Conservation (phyloP, 1,139 yeast species). For the Ogataea hybrid region DNA sequence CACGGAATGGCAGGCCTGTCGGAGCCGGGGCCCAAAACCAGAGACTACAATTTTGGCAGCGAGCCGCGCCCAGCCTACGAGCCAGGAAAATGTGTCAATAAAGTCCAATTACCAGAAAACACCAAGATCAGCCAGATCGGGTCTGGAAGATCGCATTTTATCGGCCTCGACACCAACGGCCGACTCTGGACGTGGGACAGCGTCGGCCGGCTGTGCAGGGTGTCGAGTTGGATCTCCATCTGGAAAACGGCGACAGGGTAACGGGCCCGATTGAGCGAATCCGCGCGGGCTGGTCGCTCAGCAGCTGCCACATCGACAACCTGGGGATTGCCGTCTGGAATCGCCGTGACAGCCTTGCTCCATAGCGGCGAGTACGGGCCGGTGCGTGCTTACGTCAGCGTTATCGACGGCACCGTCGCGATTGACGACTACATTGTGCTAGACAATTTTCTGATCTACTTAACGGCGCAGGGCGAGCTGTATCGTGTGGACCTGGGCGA, state of each 20-base stretch:
- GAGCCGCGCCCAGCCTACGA: too few species aligned
- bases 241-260: constrained; percentile 18
- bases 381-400: constrained; percentile 9
- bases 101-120: too few species aligned
- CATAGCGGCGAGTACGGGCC: constrained; percentile 12
- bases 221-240: constrained; percentile 42
- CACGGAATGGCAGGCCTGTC: too few species aligned
- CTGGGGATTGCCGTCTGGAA: constrained; percentile 66
- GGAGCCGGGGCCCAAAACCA: too few species aligned
- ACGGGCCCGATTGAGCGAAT: constrained; percentile 40
- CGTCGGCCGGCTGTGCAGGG: constrained; percentile 39
- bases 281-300: constrained; percentile 69
- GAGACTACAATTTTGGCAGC: too few species aligned
- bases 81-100: too few species aligned
- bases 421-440: constrained; percentile 60
- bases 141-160: too few species aligned
- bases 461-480: constrained; percentile 47
- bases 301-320: constrained; percentile 48
- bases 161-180: constrained; percentile 56
- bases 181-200: constrained; percentile 66
- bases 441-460: constrained; percentile 48
- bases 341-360: constrained; percentile 34
- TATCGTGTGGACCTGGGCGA: constrained; percentile 37
- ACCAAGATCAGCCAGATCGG: too few species aligned
- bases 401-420: constrained; percentile 13